phyloP scores from a whole-genome alignment of 768 basidiomycete species.

The Suillus sp. region DNA sequence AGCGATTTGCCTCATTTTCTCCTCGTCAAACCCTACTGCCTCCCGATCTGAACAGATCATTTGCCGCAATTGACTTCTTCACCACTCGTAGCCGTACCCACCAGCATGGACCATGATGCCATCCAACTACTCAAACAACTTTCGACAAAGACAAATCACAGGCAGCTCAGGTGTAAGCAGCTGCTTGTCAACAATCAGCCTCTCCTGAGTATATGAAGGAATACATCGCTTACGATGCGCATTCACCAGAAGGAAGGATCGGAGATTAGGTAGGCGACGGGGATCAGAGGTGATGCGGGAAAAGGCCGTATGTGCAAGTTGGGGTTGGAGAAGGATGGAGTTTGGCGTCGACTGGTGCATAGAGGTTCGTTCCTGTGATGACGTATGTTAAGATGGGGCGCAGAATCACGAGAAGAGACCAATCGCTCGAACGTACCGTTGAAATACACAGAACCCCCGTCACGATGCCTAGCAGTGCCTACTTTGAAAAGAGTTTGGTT shows the following conservation, averaged over 20 bases:
- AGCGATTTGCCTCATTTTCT: too few relatives aligned
- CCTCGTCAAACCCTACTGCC: neutral
- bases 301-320: neutral
- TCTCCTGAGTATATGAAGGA: too few relatives aligned
- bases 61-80: neutral
- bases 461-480: neutral
- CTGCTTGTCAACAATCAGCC: too few relatives aligned
- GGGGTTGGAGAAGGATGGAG: neutral
- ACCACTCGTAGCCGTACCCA: neutral
- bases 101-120: neutral
- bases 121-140: neutral
- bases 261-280: neutral
- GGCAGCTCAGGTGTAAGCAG: too few relatives aligned
- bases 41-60: neutral
- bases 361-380: neutral
- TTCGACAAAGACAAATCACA: neutral
- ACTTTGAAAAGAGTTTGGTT: neutral
- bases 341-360: neutral
- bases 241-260: neutral
- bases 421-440: neutral
- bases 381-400: neutral
- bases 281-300: neutral
- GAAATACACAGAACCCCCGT: neutral
- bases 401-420: neutral
- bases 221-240: too few relatives aligned